Evolutionary conservation across 352 stramenopile genomes (phyloP), one percentile per base, ranked within the genome.

Genomic region (Phytophthora pistaciae): DNA sequence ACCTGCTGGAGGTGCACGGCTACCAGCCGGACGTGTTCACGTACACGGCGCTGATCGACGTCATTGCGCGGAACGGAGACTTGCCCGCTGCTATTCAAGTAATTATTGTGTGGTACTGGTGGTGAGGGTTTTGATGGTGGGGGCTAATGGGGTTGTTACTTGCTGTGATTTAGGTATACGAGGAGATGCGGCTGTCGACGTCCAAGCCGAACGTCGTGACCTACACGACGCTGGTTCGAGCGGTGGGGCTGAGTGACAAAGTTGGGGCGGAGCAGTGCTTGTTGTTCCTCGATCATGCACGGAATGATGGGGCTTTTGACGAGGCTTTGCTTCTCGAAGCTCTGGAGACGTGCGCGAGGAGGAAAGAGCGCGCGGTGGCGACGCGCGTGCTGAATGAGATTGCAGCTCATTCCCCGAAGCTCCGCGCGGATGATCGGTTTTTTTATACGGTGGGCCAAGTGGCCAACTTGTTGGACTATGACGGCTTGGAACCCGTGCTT

Each of bases 41-140:
- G 38, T 92, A 92, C 72, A 94, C 87, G 50, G 87, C 87, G 60
- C 75, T 94, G n/a, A 92, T 94, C 57, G 87, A 94, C 63, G 82
- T 92, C 21, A 82, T 84, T 9, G 85, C 83, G 11, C 75, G 87
- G 20, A 83, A 66, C 33, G 73, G 80, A 23, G 78, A 91, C 42
- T 56, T 93, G 16, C 54, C 33, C 11, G 71, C 68, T 46, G 85
- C 85, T 50, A 86, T 90, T 64, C 31, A 76, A 64, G 85, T 92
- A 67, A 33, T 21, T 10, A 5, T 46, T 27, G 7, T 33, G 16
- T 18, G 55, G 23, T 64, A 55, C 14, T 36, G 38, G 38, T 44
- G 38, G 53, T 49, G 48, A 20, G 44, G 38, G 11, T 11, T n/a
- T 40, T 27, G 18, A 13, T 42, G 18, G 9, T 31, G 38, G 59